Conservation (phyloP, 305 asterid genomes). For the Rubia peregrina region DNA sequence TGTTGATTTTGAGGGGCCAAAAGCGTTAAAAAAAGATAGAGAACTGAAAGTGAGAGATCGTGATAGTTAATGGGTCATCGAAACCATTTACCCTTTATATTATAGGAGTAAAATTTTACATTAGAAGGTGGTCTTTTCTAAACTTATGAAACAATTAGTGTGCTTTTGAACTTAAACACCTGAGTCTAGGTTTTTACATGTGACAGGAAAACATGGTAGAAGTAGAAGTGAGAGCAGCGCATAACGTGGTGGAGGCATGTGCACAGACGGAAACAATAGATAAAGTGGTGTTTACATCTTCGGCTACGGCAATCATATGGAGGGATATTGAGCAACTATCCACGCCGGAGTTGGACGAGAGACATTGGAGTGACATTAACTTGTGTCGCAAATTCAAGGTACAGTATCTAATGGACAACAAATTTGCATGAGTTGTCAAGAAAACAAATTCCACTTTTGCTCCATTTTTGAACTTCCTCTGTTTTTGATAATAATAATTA, state of each 20-base stretch:
- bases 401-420: background rate
- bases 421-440: background rate
- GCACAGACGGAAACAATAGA: slow-evolving; percentile 78
- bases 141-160: too few species aligned
- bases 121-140: too few species aligned
- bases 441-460: background rate
- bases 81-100: too few species aligned
- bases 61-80: too few species aligned
- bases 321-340: slow-evolving; percentile 27
- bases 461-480: too few species aligned
- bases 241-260: slow-evolving; percentile 91
- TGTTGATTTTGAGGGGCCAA: too few species aligned
- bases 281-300: slow-evolving; percentile 78
- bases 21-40: too few species aligned
- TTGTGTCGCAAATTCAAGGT: slow-evolving; percentile 31
- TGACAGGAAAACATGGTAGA: slow-evolving; percentile 75
- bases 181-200: background rate
- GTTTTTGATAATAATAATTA: too few species aligned
- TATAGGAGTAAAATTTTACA: too few species aligned
- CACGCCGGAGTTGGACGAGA: slow-evolving; percentile 45
- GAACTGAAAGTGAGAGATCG: too few species aligned
- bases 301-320: slow-evolving; percentile 87
- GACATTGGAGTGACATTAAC: slow-evolving; percentile 63
- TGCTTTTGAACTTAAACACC: too few species aligned
- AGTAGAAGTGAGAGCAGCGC: slow-evolving; percentile 93